Percentiles rank a stretch among this genome's conserved stretches.
Evolutionary conservation across 495 filamentous ascomycete genomes (phyloP).

Genomic region (Friedmanniomyces simplex): DNA sequence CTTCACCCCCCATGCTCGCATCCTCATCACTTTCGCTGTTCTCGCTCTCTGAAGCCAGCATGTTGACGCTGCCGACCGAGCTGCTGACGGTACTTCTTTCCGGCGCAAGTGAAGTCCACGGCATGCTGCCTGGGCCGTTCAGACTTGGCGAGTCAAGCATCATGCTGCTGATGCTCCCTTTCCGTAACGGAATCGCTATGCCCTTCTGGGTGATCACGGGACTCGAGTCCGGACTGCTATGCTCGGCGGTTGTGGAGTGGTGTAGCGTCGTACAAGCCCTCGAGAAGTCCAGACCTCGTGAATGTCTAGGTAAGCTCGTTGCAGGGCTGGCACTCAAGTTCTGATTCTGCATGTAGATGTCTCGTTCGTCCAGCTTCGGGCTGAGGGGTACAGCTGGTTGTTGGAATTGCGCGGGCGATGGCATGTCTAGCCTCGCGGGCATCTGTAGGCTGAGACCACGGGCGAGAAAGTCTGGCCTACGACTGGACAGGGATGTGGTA

Average conservation of each 20-base stretch:
- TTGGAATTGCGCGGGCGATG: slow-evolving; percentile 19
- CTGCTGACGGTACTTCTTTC: slow-evolving; percentile 69
- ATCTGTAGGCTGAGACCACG: slow-evolving; percentile 66
- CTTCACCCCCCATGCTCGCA: slow-evolving; percentile 65
- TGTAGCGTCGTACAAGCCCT: slow-evolving; percentile 89
- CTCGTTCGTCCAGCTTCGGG: slow-evolving; percentile 71
- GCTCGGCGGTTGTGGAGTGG: slow-evolving; percentile 83
- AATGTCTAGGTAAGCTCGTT: slow-evolving; percentile 78
- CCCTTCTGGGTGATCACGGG: slow-evolving; percentile 72
- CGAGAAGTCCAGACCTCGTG: slow-evolving; percentile 83
- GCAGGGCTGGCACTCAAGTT: slow-evolving; percentile 49
- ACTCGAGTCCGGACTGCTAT: slow-evolving; percentile 87
- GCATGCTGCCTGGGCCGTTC: slow-evolving; percentile 15
- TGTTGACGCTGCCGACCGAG: slow-evolving; percentile 73
- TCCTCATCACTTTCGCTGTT: slow-evolving; percentile 64
- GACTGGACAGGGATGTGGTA: slow-evolving; percentile 43
- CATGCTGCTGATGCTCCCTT: slow-evolving; percentile 34
- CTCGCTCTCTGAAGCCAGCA: slow-evolving; percentile 68
- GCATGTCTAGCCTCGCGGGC: slow-evolving; percentile 45
- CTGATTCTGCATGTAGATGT: slow-evolving; percentile 47
- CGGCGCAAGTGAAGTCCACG: slow-evolving; percentile 37
- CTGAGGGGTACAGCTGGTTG: slow-evolving; percentile 53
- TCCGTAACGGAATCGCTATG: slow-evolving; percentile 63
- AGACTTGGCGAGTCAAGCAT: slow-evolving; percentile 38
- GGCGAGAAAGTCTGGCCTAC: slow-evolving; percentile 47